Evolutionary conservation across 495 filamentous ascomycete species (phyloP).

Genomic region (Bathelium albidoporum): DNA sequence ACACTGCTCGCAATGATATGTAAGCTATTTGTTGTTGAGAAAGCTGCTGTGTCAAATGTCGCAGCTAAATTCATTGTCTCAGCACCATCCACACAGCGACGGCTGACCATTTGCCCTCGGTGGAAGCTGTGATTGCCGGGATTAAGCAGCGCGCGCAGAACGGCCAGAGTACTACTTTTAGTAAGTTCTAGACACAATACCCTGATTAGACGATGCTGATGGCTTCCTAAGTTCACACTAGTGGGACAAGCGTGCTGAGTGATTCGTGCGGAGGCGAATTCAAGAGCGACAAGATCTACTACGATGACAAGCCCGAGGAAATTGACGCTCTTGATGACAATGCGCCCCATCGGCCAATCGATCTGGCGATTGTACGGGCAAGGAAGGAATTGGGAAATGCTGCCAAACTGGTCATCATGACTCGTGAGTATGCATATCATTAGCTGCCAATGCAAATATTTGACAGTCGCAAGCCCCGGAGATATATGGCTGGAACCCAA

Average conservation of each 20-base stretch:
- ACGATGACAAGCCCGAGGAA: conserved; percentile 24
- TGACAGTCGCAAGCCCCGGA: background rate
- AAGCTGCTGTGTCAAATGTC: background rate
- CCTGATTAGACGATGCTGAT: background rate
- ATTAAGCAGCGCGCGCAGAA: conserved; percentile 3
- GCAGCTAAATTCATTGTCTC: background rate
- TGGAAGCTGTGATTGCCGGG: conserved; percentile 8
- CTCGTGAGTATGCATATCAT: conserved; percentile 33
- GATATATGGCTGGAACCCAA: conserved; percentile 15
- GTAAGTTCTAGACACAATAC: background rate
- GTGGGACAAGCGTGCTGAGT: conserved; percentile 8
- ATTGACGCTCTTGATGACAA: conserved; percentile 30
- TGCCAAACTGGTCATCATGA: conserved; percentile 32
- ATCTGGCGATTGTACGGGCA: conserved; percentile 31
- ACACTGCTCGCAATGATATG: conserved; percentile 26
- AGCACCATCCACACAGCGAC: conserved; percentile 31
- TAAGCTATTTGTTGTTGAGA: background rate
- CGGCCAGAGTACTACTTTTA: conserved; percentile 8
- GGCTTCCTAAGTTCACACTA: conserved; percentile 5
- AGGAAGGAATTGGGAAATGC: conserved; percentile 24
- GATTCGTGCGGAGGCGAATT: conserved; percentile 7
- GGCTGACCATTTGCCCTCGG: conserved; percentile 10
- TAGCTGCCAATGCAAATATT: conserved; percentile 6
- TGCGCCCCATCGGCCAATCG: conserved; percentile 34
- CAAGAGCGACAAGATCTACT: conserved; percentile 13